A percentile compares a stretch with the other conserved stretches of the same genome.
Evolutionary conservation across 2,329 filamentous ascomycete genomes (phyloP).

Genomic region (Ascochyta pisi): DNA sequence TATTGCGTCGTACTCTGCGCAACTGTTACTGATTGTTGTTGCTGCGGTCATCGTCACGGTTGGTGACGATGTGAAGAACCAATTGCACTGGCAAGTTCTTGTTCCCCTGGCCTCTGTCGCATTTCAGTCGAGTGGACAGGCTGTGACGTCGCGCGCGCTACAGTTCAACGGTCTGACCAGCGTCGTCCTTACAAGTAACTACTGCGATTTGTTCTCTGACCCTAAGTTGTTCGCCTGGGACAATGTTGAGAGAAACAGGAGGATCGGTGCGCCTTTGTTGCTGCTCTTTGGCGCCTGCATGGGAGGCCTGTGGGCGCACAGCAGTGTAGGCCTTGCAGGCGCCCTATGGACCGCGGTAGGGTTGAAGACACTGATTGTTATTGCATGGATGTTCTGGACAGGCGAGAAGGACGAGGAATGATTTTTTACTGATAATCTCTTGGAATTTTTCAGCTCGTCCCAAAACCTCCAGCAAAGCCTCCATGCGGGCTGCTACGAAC

Average conservation of each 20-base stretch:
- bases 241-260: conserved; percentile 62
- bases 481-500: too few species aligned
- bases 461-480: neutral
- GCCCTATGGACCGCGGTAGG: conserved; percentile 57
- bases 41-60: conserved; percentile 54
- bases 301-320: conserved; percentile 63
- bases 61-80: conserved; percentile 46
- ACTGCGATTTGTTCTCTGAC: conserved; percentile 80
- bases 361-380: conserved; percentile 49
- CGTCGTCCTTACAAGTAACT: conserved; percentile 81
- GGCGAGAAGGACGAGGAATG: conserved; percentile 37
- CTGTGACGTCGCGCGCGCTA: conserved; percentile 74
- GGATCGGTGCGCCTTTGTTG: conserved; percentile 58
- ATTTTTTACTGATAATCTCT: neutral
- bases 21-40: conserved; percentile 51
- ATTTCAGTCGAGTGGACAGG: conserved; percentile 80
- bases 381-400: conserved; percentile 53
- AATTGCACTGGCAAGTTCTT: conserved; percentile 60
- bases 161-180: conserved; percentile 75
- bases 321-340: conserved; percentile 58
- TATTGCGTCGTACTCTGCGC: conserved; percentile 52
- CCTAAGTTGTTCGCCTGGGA: conserved; percentile 55
- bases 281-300: conserved; percentile 62
- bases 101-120: conserved; percentile 73
- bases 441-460: neutral